Evolutionary conservation across 2,329 filamentous ascomycete species (phyloP).

Genomic region (Tolypocladium sp.): DNA sequence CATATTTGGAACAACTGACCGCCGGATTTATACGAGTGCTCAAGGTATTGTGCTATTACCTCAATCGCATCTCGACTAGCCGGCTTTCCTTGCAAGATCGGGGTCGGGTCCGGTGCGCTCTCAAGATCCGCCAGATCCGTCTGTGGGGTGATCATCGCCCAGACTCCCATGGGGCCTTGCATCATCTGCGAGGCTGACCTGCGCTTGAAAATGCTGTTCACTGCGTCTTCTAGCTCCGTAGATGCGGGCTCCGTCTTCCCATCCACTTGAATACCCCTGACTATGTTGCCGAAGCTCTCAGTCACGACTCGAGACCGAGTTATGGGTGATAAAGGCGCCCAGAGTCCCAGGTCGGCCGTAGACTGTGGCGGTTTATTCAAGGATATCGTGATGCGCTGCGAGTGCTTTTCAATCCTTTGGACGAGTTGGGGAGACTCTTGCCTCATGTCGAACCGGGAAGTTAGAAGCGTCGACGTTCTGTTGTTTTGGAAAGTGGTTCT

Average conservation of each 20-base stretch:
- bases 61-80: conserved; percentile 9
- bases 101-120: conserved; percentile 6
- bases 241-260: conserved; percentile 51
- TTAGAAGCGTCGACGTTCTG: conserved; percentile 46
- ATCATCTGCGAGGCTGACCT: conserved; percentile 11
- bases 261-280: conserved; percentile 50
- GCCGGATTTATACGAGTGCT: conserved; percentile 27
- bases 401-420: conserved; percentile 23
- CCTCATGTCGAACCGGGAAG: conserved; percentile 19
- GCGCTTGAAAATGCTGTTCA: conserved; percentile 47
- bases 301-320: conserved; percentile 53
- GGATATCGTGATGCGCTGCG: conserved; percentile 26
- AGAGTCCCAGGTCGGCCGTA: conserved; percentile 16
- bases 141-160: conserved; percentile 59
- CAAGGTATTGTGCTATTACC: conserved; percentile 18
- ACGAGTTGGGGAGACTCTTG: conserved; percentile 10
- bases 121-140: not conserved
- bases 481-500: conserved; percentile 73
- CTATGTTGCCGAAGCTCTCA: conserved; percentile 68
- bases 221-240: conserved; percentile 57
- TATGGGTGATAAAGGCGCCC: conserved; percentile 49
- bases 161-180: conserved; percentile 51
- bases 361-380: conserved; percentile 10
- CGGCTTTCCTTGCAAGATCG: not conserved
- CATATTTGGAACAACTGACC: conserved; percentile 34